Evolutionary conservation across 2,329 filamentous ascomycete genomes (phyloP).

Genomic region (Stachybotrys echinatus): DNA sequence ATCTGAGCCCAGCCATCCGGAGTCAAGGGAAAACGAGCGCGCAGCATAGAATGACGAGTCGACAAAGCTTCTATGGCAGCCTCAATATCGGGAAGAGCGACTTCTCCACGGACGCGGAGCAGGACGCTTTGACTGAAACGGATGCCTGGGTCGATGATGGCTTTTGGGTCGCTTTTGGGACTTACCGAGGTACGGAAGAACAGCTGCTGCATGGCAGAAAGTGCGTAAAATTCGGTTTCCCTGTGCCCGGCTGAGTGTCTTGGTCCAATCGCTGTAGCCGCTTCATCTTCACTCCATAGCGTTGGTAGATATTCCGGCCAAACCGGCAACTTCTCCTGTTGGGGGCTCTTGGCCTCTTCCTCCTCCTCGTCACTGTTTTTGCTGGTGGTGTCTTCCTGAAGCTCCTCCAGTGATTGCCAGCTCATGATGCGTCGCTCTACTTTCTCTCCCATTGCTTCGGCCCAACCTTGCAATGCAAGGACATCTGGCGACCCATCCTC

Average conservation of each 20-base stretch:
- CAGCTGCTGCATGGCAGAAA: constrained; percentile 50
- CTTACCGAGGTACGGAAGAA: constrained; percentile 44
- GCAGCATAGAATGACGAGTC: constrained; percentile 45
- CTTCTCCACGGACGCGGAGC: constrained; percentile 34
- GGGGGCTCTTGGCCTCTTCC: background rate
- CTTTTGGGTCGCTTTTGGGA: constrained; percentile 22
- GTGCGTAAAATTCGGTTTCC: constrained; percentile 32
- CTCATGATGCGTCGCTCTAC: constrained; percentile 39
- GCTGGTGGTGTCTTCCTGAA: constrained; percentile 23
- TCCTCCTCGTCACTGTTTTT: constrained; percentile 14
- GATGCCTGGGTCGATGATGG: constrained; percentile 27
- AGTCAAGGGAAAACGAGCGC: constrained; percentile 36
- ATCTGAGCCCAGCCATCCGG: constrained; percentile 40
- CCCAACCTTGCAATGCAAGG: constrained; percentile 45
- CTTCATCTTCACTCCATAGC: constrained; percentile 24
- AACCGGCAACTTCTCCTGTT: background rate
- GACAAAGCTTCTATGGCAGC: constrained; percentile 44
- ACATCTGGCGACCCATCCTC: constrained; percentile 33
- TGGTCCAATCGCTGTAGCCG: background rate
- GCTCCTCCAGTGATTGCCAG: constrained; percentile 35
- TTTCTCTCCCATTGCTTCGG: constrained; percentile 45
- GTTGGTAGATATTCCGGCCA: constrained; percentile 11
- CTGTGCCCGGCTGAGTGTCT: constrained; percentile 10
- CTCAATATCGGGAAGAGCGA: constrained; percentile 36
- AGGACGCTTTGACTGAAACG: constrained; percentile 48